Percentiles rank a stretch among this genome's conserved stretches.
phyloP scores from a whole-genome alignment of 2,329 filamentous ascomycete genomes.

The Colletotrichum caudatum region DNA sequence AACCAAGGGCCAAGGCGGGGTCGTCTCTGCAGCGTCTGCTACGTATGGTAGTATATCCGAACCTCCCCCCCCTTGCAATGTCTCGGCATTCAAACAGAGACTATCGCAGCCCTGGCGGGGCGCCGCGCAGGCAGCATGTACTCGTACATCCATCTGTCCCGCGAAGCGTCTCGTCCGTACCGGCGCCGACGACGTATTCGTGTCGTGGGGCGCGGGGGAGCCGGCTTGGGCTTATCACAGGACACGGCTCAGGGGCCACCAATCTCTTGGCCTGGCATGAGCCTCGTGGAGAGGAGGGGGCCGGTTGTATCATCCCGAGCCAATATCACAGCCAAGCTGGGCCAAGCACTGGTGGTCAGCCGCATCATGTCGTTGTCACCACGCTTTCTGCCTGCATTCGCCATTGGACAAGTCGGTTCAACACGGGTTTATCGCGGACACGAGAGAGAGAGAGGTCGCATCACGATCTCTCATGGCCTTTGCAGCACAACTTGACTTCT shows the following conservation, averaged over 20 bases:
- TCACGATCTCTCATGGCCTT: not conserved
- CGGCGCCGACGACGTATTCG: not conserved
- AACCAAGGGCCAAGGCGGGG: slow-evolving; percentile 1
- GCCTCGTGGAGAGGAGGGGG: not conserved
- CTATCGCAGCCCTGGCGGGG: not conserved
- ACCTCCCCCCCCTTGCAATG: not conserved
- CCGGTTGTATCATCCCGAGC: slow-evolving; percentile 7
- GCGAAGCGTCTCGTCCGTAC: not conserved
- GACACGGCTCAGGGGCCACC: not conserved
- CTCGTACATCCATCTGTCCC: slow-evolving; percentile 17
- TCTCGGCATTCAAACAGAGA: too few relatives aligned
- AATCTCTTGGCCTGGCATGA: not conserved
- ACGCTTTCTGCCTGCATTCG: not conserved
- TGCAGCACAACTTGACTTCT: not conserved
- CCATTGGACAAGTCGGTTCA: slow-evolving; percentile 8
- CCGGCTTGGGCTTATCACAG: not conserved
- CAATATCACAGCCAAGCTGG: slow-evolving; percentile 27
- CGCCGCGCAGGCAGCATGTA: slow-evolving; percentile 14
- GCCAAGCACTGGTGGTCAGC: not conserved
- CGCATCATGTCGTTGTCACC: slow-evolving; percentile 4
- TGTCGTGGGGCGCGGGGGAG: not conserved
- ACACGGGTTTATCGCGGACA: not conserved
- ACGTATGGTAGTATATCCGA: not conserved
- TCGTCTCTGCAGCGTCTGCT: not conserved
- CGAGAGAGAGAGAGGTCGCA: not conserved